Evolutionary conservation across 1,284 basidiomycete genomes (phyloP).

Genomic region (Rhodotorula mucilaginosa): DNA sequence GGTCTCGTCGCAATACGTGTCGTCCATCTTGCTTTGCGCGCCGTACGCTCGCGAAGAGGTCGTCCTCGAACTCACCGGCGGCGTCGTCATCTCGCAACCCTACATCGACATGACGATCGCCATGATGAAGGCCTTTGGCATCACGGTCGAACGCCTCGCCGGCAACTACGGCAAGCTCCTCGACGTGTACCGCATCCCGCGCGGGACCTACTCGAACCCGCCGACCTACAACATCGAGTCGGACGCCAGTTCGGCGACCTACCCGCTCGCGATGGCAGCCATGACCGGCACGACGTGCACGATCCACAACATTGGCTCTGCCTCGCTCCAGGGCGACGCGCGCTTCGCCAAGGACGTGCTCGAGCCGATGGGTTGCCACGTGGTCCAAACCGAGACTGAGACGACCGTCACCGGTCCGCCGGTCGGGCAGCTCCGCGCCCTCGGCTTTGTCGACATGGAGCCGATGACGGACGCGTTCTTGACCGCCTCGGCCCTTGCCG

Average conservation of each 20-base stretch:
- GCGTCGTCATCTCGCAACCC: slow-evolving; percentile 93
- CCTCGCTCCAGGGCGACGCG: slow-evolving; percentile 92
- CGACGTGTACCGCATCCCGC: slow-evolving; percentile 86
- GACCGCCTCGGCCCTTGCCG: slow-evolving; percentile 86
- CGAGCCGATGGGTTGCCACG: slow-evolving; percentile 89
- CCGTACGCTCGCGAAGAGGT: slow-evolving; percentile 83
- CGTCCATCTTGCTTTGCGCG: slow-evolving; percentile 90
- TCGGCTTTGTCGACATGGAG: slow-evolving; percentile 94
- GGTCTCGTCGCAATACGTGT: slow-evolving; percentile 97
- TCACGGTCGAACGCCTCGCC: slow-evolving; percentile 69
- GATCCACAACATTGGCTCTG: slow-evolving; percentile 84
- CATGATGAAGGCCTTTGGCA: slow-evolving; percentile 95
- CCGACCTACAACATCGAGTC: slow-evolving; percentile 84
- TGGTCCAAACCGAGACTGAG: slow-evolving; percentile 79
- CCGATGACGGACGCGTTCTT: slow-evolving; percentile 99
- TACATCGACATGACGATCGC: slow-evolving; percentile 99
- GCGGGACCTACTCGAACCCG: slow-evolving; percentile 75
- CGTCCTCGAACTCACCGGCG: slow-evolving; percentile 84
- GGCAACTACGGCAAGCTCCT: slow-evolving; percentile 63
- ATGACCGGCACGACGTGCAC: slow-evolving; percentile 94
- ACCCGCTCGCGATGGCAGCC: slow-evolving; percentile 93
- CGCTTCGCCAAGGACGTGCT: slow-evolving; percentile 90
- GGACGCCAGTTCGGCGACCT: slow-evolving; percentile 93
- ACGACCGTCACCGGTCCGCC: slow-evolving; percentile 93
- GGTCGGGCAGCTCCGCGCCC: slow-evolving; percentile 71